Base-by-base conservation (phyloP, 2,329 filamentous ascomycete species). In the Cercospora sp. region DNA sequence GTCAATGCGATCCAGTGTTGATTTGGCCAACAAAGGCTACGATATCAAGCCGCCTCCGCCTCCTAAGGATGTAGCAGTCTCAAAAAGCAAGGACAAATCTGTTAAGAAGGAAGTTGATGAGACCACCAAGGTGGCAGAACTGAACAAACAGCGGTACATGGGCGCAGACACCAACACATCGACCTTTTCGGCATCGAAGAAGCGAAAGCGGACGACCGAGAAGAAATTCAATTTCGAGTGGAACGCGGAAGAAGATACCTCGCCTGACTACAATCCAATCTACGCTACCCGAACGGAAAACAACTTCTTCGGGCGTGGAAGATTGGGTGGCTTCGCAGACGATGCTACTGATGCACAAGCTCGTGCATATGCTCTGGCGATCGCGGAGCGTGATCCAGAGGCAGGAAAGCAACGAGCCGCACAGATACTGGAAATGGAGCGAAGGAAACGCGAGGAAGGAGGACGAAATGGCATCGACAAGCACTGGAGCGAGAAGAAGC, bases 151-250 rank as follows among this genome's bases (percentile, higher is more conserved):
- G 73, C 86, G 93, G 69, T 99, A 99, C 77, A 94, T 98, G 86
- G 95, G 95, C 3, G 91, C 92, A 0, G 92, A 97, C 71, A 88
- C 91, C 63, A 96, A 95, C 72, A 88, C 90, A 71, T 94, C 91
- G 4, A 97, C 87, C 42, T 97, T 98, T 77, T 97, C 93, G 0
- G 94, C 94, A 1, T 92, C 95, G 83, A 99, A 98, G 86, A 98
- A 98, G 84, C 88, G 94, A 66, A 91, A 92, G 82, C 87, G 94
- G 69, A 97, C 93, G 1, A 95, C 92, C 1, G 94, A 97, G 77
- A 93, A 94, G 81, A 98, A 99, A 79, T 99, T 99, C 84, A 99
- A 97, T 76, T 99, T 99, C 75, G 95, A 97, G 75, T 99, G 95
- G 95, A 96, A 97, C 74, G 87, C 89, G 0, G 92, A 96, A 69